Conservation (phyloP, 2,329 filamentous ascomycete species). For the Talaromyces sp. region DNA sequence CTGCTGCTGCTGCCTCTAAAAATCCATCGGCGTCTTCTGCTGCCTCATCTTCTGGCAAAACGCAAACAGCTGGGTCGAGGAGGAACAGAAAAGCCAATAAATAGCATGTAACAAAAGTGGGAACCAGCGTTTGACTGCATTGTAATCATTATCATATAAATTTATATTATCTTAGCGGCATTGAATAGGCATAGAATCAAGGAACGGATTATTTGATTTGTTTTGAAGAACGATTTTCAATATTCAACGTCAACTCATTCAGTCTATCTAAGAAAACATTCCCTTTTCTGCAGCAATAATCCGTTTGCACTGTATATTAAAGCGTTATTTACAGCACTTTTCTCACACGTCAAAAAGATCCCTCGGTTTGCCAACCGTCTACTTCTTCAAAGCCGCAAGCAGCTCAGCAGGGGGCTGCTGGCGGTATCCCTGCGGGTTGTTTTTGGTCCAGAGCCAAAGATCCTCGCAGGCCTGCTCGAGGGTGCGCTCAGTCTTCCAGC, state of each 20-base stretch:
- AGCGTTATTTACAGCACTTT: not conserved
- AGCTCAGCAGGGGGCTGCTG: constrained; percentile 84
- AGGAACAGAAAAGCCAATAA: constrained; percentile 14
- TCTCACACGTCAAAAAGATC: not conserved
- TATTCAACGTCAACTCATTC: not conserved
- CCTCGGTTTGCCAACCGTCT: not conserved
- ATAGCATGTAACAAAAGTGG: not conserved
- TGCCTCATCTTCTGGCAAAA: not conserved
- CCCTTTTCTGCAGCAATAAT: not conserved
- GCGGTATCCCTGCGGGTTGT: constrained; percentile 92
- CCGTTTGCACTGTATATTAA: not conserved
- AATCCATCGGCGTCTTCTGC: not conserved
- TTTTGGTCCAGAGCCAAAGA: constrained; percentile 94
- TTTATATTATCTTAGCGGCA: not conserved
- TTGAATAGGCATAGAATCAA: not conserved
- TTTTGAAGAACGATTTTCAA: not conserved
- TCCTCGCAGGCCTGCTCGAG: constrained; percentile 92
- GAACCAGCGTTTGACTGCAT: not conserved
- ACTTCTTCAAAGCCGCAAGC: constrained; percentile 49
- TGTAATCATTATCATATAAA: not conserved
- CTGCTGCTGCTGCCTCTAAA: not conserved
- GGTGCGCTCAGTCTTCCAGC: constrained; percentile 85
- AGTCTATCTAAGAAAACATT: constrained; percentile 1
- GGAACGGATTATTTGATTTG: not conserved
- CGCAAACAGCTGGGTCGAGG: constrained; percentile 2